Evolutionary conservation across 306 rosid genomes (phyloP).

Genomic region (Rosa chinensis): DNA sequence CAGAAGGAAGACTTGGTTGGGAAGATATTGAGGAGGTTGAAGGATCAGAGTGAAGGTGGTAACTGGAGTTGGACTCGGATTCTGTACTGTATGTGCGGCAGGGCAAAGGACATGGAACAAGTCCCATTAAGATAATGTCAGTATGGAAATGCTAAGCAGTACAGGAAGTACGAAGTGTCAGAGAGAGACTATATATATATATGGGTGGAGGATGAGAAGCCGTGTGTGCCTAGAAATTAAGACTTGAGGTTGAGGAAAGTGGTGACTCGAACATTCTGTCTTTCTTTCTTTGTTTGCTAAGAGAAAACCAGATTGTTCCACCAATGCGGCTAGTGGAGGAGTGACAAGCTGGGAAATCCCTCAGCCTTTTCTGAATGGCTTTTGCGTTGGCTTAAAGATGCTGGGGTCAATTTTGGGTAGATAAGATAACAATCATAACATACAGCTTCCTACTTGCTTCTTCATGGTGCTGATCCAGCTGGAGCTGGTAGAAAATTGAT

Average conservation of each 20-base stretch:
- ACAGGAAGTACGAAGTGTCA: background rate
- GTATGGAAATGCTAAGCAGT: background rate
- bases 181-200: background rate
- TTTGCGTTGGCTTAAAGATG: background rate
- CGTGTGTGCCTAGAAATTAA: background rate
- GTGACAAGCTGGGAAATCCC: background rate
- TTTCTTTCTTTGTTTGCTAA: background rate
- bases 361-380: background rate
- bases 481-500: background rate
- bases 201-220: background rate
- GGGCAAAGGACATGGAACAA: constrained; percentile 44
- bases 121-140: constrained; percentile 29
- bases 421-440: background rate
- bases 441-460: background rate
- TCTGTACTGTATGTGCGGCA: constrained; percentile 27
- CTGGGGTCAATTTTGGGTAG: background rate
- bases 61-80: constrained; percentile 12
- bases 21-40: constrained; percentile 45
- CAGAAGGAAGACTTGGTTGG: constrained; percentile 71
- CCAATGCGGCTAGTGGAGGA: constrained; percentile 2
- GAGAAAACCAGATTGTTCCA: constrained; percentile 11
- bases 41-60: constrained; percentile 42
- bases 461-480: background rate
- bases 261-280: background rate
- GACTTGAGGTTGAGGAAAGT: background rate